Conservation (phyloP, 2,329 filamentous ascomycete species). For the Aureobasidium sp. region DNA sequence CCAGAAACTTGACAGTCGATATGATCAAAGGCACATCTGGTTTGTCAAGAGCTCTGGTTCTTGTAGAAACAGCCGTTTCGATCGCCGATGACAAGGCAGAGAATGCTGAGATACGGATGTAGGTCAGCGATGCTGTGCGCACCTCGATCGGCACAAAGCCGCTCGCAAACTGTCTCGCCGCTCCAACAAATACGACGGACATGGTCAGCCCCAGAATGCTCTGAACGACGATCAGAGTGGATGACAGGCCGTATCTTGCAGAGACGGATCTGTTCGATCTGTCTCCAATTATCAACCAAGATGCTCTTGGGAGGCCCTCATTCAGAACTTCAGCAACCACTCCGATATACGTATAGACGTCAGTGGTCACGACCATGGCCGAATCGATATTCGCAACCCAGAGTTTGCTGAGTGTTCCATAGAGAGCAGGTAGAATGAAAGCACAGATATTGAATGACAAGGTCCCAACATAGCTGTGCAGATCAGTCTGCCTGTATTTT, state of each 20-base stretch:
- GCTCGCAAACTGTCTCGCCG: constrained; percentile 49
- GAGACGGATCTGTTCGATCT: constrained; percentile 45
- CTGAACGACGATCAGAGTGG: constrained; percentile 54
- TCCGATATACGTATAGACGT: constrained; percentile 63
- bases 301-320: constrained; percentile 61
- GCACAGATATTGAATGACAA: constrained; percentile 56
- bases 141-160: constrained; percentile 58
- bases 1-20: constrained; percentile 53
- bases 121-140: constrained; percentile 51
- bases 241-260: constrained; percentile 51
- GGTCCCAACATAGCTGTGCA: constrained; percentile 45
- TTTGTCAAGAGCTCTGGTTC: constrained; percentile 59
- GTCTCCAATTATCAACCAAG: constrained; percentile 64
- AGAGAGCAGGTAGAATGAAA: constrained; percentile 61
- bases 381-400: constrained; percentile 62
- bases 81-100: constrained; percentile 55
- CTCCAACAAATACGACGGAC: constrained; percentile 52
- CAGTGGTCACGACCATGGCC: constrained; percentile 55
- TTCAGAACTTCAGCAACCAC: constrained; percentile 63
- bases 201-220: constrained; percentile 50
- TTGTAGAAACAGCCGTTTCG: constrained; percentile 54
- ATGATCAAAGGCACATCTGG: constrained; percentile 64
- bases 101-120: constrained; percentile 59
- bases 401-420: constrained; percentile 60
- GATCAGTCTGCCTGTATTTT: not conserved